Evolutionary conservation across 1,284 basidiomycete species (phyloP), one percentile per base, ranked within the genome.

Genomic region (Moesziomyces sp.): DNA sequence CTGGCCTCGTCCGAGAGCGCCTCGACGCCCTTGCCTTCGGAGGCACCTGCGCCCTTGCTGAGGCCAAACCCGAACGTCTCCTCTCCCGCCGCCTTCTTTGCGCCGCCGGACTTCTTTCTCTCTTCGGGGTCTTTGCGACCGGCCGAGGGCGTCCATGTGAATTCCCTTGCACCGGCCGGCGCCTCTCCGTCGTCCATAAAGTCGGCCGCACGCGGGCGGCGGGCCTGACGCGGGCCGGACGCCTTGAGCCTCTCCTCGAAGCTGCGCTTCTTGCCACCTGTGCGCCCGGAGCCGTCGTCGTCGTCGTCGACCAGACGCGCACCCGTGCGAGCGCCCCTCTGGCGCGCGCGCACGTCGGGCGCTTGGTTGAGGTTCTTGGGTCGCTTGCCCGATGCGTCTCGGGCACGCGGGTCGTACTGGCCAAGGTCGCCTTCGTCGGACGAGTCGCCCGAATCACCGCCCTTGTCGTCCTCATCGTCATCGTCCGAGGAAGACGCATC

Each of bases 1-100:
- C 81, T 52, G 5, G 92, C 83, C 88, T 91, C 87, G 93, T 93
- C 89, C 93, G 87, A 28, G 91, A 94, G 48, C 89, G 91, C 49
- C 91, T 95, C 84, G 93, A 96, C 65, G 85, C 87, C 74, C 45
- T 80, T 78, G 65, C 83, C 71, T 62, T 84, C 56, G 19, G 71
- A 79, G 45, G 76, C 68, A 24, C 78, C 78, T 0, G 80, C 80
- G 9, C 83, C 83, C 49, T 81, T 81, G 45, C 74, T 78, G 28
- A 83, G 72, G 26, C 82, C 83, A 38, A 59, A 76, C 8, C 77
- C 83, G 49, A 84, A 83, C 14, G 67, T 77, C 45, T 84, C 82
- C 83, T 94, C 91, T 43, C 91, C 89, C 16, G 52, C 46, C 24
- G 40, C 38, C 46, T 66, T 58, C 18, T 24, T 51, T 19, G 52